Percentiles rank a stretch among this genome's conserved stretches.
These are phyloP conservation scores for Stylonectria norvegica DNA, from an alignment of 2,329 filamentous ascomycete genomes.

Conservation along the genomic window DNA sequence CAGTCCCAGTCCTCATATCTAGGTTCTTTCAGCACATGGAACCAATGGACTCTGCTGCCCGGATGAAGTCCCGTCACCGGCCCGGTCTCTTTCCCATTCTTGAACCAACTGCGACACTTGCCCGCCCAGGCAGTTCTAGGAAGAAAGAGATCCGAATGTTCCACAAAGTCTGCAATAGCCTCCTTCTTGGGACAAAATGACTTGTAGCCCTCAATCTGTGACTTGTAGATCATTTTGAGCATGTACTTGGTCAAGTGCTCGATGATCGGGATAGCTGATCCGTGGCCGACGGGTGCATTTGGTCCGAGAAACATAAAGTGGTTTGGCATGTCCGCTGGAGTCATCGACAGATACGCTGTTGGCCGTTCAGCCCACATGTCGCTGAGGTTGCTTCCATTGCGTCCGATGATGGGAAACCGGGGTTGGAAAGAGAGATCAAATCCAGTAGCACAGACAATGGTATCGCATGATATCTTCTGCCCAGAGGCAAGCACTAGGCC, in stretches of 20 bases:
- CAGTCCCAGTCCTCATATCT: conserved; percentile 3
- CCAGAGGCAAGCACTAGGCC: not conserved
- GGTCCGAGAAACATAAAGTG: conserved; percentile 5
- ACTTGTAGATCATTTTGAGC: conserved; percentile 1
- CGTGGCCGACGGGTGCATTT: conserved; percentile 1
- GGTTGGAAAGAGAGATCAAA: conserved; percentile 2
- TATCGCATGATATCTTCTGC: not conserved
- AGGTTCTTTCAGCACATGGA: not conserved
- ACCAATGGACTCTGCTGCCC: not conserved
- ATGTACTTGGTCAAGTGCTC: conserved; percentile 2
- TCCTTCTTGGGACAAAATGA: not conserved
- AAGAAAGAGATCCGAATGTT: not conserved
- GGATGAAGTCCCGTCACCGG: not conserved
- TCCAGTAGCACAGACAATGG: conserved; percentile 5
- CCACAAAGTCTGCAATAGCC: not conserved
- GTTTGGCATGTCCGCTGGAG: not conserved
- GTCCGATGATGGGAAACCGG: conserved; percentile 1
- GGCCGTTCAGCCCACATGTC: not conserved
- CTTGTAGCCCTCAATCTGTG: conserved; percentile 1
- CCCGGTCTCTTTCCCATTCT: conserved; percentile 1
- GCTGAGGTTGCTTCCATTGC: not conserved
- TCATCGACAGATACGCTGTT: not conserved
- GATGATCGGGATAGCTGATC: conserved; percentile 2
- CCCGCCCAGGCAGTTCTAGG: conserved; percentile 1
- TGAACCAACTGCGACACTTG: conserved; percentile 3